A percentile compares a stretch with the other conserved stretches of the same genome.
phyloP scores from a whole-genome alignment of 768 basidiomycete species.

The Suillus spraguei region DNA sequence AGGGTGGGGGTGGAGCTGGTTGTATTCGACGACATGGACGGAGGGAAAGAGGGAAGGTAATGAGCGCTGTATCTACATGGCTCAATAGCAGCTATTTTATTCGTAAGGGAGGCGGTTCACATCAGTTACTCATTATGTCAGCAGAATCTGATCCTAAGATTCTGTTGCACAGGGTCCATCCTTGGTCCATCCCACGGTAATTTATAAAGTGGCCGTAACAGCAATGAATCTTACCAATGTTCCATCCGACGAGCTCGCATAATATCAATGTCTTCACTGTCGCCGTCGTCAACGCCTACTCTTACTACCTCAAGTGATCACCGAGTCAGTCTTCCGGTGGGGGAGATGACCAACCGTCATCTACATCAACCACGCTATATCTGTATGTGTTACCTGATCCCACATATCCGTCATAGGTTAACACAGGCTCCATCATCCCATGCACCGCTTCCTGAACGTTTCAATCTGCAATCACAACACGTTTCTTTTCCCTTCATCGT shows the following conservation, averaged over 20 bases:
- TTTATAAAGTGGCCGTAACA: slow-evolving; percentile 3
- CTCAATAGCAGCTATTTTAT: slow-evolving; percentile 9
- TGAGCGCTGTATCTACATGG: slow-evolving; percentile 8
- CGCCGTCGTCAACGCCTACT: slow-evolving; percentile 10
- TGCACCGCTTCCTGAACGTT: slow-evolving; percentile 7
- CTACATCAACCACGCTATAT: slow-evolving; percentile 30
- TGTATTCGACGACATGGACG: slow-evolving; percentile 21
- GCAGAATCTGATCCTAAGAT: slow-evolving; percentile 4
- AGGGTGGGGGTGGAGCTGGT: slow-evolving; percentile 33
- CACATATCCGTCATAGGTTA: slow-evolving; percentile 11
- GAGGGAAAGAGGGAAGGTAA: not conserved
- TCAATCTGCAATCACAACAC: not conserved
- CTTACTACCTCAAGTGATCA: not conserved
- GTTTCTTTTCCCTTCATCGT: not conserved
- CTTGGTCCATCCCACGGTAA: slow-evolving; percentile 5
- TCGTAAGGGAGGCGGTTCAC: slow-evolving; percentile 21
- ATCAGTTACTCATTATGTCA: slow-evolving; percentile 25
- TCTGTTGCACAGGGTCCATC: slow-evolving; percentile 1
- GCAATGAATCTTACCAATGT: not conserved
- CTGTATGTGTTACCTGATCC: slow-evolving; percentile 32
- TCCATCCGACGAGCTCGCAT: slow-evolving; percentile 6
- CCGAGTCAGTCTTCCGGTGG: not conserved
- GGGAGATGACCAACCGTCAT: slow-evolving; percentile 2
- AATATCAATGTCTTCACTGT: slow-evolving; percentile 6
- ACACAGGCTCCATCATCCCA: slow-evolving; percentile 5